phyloP scores from a whole-genome alignment of 2,329 filamentous ascomycete species.

The Colletotrichum kahawae region DNA sequence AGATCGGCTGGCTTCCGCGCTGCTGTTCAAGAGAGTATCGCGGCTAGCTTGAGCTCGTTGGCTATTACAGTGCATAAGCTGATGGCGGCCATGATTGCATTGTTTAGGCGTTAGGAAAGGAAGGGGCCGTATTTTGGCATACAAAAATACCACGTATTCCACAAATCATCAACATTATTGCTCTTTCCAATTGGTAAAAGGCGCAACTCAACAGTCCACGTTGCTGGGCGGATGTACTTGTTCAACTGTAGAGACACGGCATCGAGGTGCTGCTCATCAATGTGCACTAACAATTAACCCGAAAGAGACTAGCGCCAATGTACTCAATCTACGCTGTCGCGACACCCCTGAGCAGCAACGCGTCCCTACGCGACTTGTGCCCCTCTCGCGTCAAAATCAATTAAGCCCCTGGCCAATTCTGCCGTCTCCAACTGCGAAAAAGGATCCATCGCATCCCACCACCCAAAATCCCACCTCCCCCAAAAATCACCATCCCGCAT shows the following conservation, averaged over 20 bases:
- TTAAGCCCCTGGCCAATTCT: slow-evolving; percentile 14
- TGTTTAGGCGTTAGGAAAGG: not conserved
- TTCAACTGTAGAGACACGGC: not conserved
- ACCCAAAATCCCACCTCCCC: slow-evolving; percentile 20
- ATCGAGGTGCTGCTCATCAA: accelerated
- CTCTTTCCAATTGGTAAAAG: not conserved
- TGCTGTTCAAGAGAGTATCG: not conserved
- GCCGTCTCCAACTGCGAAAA: slow-evolving; percentile 14
- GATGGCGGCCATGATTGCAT: not conserved
- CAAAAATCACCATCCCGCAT: slow-evolving; percentile 12
- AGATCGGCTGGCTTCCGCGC: accelerated
- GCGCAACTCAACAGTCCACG: not conserved
- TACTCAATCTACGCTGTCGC: slow-evolving; percentile 45
- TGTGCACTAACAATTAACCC: not conserved
- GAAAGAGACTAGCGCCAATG: slow-evolving; percentile 25
- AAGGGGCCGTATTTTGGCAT: not conserved
- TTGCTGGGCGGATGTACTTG: not conserved
- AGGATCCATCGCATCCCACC: slow-evolving; percentile 20
- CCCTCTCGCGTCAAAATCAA: slow-evolving; percentile 26
- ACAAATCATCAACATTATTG: not conserved
- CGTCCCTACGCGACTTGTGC: slow-evolving; percentile 32
- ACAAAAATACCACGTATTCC: not conserved
- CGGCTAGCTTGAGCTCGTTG: not conserved
- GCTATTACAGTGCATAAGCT: accelerated
- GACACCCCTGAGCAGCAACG: slow-evolving; percentile 25